phyloP scores from a whole-genome alignment of 805 yeast species.

The Cyberlindnera saturnus region DNA sequence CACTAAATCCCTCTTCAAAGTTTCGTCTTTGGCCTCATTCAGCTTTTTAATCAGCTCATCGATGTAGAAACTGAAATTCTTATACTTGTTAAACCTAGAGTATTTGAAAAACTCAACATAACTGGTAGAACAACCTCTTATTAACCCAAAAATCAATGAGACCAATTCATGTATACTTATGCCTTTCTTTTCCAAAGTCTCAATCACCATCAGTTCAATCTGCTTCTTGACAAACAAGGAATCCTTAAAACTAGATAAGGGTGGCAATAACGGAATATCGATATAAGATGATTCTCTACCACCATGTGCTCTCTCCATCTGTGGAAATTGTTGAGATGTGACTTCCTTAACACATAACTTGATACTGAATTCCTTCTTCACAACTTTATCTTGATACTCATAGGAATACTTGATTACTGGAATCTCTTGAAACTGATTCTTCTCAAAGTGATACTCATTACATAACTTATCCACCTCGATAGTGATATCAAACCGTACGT shows the following conservation, averaged over 20 bases:
- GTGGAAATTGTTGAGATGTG: neutral
- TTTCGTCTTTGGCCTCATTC: slow-evolving; percentile 5
- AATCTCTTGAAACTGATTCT: slow-evolving; percentile 9
- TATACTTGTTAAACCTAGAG: slow-evolving; percentile 17
- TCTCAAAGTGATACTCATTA: neutral
- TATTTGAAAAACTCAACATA: slow-evolving; percentile 19
- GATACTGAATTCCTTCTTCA: slow-evolving; percentile 2
- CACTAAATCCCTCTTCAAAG: slow-evolving; percentile 11
- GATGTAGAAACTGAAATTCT: slow-evolving; percentile 20
- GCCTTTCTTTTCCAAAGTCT: slow-evolving; percentile 2
- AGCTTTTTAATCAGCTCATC: slow-evolving; percentile 15
- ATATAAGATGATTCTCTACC: slow-evolving; percentile 5
- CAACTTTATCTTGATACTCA: slow-evolving; percentile 2
- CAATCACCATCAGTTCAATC: slow-evolving; percentile 29
- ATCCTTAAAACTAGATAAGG: slow-evolving; percentile 31
- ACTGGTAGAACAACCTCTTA: slow-evolving; percentile 20
- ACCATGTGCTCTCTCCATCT: neutral
- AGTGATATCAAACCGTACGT: slow-evolving; percentile 11
- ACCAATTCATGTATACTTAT: slow-evolving; percentile 9
- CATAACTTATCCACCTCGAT: slow-evolving; percentile 8
- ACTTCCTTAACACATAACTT: slow-evolving; percentile 5
- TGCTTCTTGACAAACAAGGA: slow-evolving; percentile 29
- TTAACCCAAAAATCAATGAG: slow-evolving; percentile 15
- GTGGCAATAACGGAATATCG: slow-evolving; percentile 27
- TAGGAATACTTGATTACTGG: slow-evolving; percentile 10